phyloP scores from a whole-genome alignment of 2,329 filamentous ascomycete genomes.

The Ramularia endophylla region DNA sequence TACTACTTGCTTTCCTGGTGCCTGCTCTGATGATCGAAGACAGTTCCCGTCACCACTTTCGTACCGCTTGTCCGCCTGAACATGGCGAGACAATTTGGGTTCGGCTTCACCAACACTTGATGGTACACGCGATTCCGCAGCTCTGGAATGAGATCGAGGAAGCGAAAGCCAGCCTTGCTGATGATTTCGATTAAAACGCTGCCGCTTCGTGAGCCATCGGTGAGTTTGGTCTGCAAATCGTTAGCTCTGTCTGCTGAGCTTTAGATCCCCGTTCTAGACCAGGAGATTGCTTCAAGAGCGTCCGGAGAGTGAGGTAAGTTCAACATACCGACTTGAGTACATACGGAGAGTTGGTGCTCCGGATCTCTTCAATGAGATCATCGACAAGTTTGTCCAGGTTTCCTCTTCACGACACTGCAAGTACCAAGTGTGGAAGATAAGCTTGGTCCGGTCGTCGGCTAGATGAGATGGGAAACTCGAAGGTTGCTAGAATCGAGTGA shows the following conservation, averaged over 20 bases:
- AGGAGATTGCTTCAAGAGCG: no score
- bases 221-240: conserved; percentile 10
- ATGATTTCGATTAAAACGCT: conserved; percentile 12
- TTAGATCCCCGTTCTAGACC: no score
- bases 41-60: conserved; percentile 6
- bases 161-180: conserved; percentile 9
- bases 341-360: not conserved
- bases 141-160: conserved; percentile 19
- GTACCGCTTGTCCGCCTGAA: conserved; percentile 2
- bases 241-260: no score
- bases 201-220: conserved; percentile 16
- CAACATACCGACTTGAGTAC: not conserved
- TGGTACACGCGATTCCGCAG: conserved; percentile 13
- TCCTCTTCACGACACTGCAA: no score
- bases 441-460: no score
- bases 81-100: not conserved
- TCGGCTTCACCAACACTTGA: conserved; percentile 3
- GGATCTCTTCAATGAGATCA: not conserved
- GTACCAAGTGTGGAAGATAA: no score
- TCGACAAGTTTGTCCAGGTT: not conserved
- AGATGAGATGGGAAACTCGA: no score
- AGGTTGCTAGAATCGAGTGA: no score
- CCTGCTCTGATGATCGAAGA: not conserved
- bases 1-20: no score
- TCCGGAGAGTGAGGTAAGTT: no score